Evolutionary conservation across 805 yeast genomes (phyloP).

Genomic region (Candida rishiriensis): DNA sequence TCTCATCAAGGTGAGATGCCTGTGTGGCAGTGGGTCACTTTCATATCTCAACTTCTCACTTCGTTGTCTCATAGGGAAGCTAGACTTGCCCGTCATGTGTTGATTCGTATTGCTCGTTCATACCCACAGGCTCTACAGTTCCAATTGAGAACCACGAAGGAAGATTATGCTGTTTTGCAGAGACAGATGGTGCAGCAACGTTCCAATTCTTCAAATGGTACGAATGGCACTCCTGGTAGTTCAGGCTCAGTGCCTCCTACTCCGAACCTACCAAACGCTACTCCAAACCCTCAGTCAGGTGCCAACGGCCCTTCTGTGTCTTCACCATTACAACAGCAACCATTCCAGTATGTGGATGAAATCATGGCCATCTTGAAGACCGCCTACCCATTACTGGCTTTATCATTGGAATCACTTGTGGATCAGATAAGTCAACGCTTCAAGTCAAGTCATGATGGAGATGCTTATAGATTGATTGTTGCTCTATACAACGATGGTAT

Average conservation of each 20-base stretch:
- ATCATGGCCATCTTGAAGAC: constrained; percentile 94
- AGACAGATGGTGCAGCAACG: constrained; percentile 49
- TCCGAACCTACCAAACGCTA: constrained; percentile 4
- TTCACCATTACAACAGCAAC: constrained; percentile 43
- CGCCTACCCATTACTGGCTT: constrained; percentile 89
- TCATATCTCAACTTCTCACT: constrained; percentile 88
- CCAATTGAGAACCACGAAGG: constrained; percentile 92
- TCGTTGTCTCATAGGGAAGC: constrained; percentile 92
- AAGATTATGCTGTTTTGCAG: constrained; percentile 84
- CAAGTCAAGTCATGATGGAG: constrained; percentile 92
- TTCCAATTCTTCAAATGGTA: background rate
- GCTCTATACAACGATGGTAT: constrained; percentile 93
- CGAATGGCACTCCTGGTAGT: constrained; percentile 3
- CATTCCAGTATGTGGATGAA: constrained; percentile 91
- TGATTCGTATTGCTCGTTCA: constrained; percentile 89
- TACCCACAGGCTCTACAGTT: constrained; percentile 97
- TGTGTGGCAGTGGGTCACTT: constrained; percentile 99
- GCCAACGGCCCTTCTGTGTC: constrained; percentile 3
- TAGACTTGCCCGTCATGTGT: constrained; percentile 75
- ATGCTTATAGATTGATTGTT: constrained; percentile 88
- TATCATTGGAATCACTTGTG: constrained; percentile 89
- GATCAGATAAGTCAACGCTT: constrained; percentile 94
- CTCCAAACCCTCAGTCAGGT: constrained; percentile 1
- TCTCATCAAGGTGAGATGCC: constrained; percentile 94
- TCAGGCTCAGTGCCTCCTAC: constrained; percentile 8